Conservation (phyloP, 352 stramenopile species). For the Pseudoperonospora humuli region DNA sequence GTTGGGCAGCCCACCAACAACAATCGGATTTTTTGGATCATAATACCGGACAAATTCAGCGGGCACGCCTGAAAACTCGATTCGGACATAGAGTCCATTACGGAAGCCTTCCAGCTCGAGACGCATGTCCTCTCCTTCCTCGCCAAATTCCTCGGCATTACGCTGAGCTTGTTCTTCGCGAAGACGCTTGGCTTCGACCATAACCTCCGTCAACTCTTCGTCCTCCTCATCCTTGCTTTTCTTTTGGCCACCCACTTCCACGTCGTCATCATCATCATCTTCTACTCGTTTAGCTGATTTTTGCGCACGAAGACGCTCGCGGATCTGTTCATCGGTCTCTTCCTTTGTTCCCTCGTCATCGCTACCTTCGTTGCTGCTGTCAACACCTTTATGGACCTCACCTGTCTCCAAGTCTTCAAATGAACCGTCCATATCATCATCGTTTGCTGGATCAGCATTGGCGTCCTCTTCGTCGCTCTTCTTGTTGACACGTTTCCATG, state of each 20-base stretch:
- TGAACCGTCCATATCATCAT: conserved; percentile 90
- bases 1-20: conserved; percentile 92
- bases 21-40: conserved; percentile 79
- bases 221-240: conserved; percentile 63
- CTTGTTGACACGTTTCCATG: conserved; percentile 81
- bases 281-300: conserved; percentile 89
- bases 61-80: conserved; percentile 93
- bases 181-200: conserved; percentile 74
- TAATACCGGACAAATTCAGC: conserved; percentile 94
- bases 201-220: conserved; percentile 82
- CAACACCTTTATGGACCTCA: conserved; percentile 48
- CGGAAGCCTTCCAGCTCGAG: conserved; percentile 93
- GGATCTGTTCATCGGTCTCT: conserved; percentile 78
- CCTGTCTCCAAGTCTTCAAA: conserved; percentile 98
- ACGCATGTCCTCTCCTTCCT: conserved; percentile 90
- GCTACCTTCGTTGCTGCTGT: conserved; percentile 25
- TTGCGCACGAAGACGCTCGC: conserved; percentile 78
- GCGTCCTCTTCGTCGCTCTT: conserved; percentile 34
- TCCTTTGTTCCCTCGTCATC: conserved; percentile 32
- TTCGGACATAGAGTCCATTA: conserved; percentile 95
- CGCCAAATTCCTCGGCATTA: conserved; percentile 93
- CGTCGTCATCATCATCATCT: conserved; percentile 51
- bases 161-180: conserved; percentile 72
- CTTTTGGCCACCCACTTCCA: conserved; percentile 20
- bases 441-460: conserved; percentile 54